Evolutionary conservation across 768 basidiomycete species (phyloP).

Genomic region (Naganishia antarctica): DNA sequence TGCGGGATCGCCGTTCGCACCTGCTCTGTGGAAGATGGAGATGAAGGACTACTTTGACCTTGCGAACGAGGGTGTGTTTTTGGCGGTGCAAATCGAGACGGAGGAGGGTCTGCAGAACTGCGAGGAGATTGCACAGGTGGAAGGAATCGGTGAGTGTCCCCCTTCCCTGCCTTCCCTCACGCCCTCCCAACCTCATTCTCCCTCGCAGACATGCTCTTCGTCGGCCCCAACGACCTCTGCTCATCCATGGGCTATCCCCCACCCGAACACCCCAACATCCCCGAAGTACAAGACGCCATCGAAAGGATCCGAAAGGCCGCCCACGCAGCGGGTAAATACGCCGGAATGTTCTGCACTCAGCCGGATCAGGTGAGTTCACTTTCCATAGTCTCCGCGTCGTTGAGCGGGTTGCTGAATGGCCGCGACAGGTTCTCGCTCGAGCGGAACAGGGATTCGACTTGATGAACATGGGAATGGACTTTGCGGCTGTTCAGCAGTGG

Average conservation of each 20-base stretch:
- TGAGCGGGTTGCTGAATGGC: neutral
- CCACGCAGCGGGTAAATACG: conserved; percentile 34
- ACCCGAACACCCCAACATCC: conserved; percentile 33
- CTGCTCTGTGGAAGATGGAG: conserved; percentile 31
- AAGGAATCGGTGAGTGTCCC: conserved; percentile 36
- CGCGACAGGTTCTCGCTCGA: conserved; percentile 29
- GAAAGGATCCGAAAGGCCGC: conserved; percentile 34
- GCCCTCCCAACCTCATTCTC: neutral
- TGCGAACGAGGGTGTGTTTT: conserved; percentile 33
- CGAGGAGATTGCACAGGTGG: conserved; percentile 39
- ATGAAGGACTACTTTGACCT: conserved; percentile 32
- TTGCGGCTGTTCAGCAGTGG: conserved; percentile 34
- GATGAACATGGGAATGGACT: conserved; percentile 35
- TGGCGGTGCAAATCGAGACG: conserved; percentile 41
- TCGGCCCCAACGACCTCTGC: conserved; percentile 40
- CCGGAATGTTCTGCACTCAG: conserved; percentile 30
- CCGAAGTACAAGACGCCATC: conserved; percentile 37
- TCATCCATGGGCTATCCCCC: conserved; percentile 33
- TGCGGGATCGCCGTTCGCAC: conserved; percentile 35
- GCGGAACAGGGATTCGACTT: conserved; percentile 37
- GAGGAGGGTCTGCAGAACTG: conserved; percentile 38
- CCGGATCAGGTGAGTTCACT: conserved; percentile 25
- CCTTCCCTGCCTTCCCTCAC: neutral
- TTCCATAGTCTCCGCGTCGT: no score
- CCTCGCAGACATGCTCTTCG: conserved; percentile 35